Conservation (phyloP, 495 filamentous ascomycete species). For the Corynascus novoguineensis region DNA sequence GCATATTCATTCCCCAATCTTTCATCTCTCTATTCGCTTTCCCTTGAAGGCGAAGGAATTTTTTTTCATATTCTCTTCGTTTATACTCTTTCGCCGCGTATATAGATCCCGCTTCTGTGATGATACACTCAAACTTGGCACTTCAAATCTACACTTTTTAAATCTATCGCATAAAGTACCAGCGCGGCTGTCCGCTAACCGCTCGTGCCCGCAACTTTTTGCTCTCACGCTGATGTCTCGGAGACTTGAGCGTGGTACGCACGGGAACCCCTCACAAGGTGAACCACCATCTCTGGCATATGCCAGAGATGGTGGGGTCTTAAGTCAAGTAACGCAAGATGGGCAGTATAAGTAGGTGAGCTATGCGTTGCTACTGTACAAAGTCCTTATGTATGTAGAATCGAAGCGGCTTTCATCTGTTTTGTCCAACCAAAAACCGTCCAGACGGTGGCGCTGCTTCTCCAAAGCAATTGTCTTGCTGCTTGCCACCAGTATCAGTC, state of each 20-base stretch:
- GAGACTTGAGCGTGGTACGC: no score
- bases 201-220: no score
- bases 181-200: not conserved
- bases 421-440: conserved; percentile 14
- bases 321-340: not conserved
- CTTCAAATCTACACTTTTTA: conserved; percentile 7
- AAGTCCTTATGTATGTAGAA: not conserved
- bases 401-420: not conserved
- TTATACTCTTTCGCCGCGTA: not conserved
- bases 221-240: no score
- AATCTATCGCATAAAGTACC: not conserved
- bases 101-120: conserved; percentile 7
- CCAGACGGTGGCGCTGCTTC: conserved; percentile 17
- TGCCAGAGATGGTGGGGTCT: no score
- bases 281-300: no score
- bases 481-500: conserved; percentile 5
- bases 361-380: conserved; percentile 4
- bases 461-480: conserved; percentile 19
- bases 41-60: not conserved
- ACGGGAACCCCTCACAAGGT: no score
- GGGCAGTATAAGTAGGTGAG: not conserved
- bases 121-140: conserved; percentile 1
- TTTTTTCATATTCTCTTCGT: not conserved
- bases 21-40: not conserved
- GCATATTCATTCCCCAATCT: not conserved